Evolutionary conservation across 1,139 yeast genomes (phyloP).

Genomic region (Wickerhamomyces sp.): DNA sequence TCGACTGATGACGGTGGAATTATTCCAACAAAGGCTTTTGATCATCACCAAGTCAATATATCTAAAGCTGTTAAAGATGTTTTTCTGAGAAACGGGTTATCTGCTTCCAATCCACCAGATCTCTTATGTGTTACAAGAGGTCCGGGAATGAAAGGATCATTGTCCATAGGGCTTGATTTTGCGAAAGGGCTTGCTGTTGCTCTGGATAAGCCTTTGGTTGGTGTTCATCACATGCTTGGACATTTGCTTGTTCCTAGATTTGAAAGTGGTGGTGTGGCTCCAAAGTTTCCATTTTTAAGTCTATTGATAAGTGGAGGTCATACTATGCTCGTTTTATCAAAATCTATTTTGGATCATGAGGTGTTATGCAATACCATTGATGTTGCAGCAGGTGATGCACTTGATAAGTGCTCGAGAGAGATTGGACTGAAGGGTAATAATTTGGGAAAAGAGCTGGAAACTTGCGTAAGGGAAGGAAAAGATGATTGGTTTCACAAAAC

Average conservation of each 20-base stretch:
- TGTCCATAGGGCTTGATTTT: constrained; percentile 75
- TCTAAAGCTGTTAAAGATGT: constrained; percentile 40
- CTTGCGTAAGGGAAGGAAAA: constrained; percentile 38
- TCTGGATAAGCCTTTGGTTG: constrained; percentile 71
- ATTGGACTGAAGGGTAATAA: constrained; percentile 76
- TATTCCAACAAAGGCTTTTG: constrained; percentile 79
- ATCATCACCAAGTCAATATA: constrained; percentile 63
- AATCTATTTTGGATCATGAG: constrained; percentile 57
- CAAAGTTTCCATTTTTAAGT: constrained; percentile 74
- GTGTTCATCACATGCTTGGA: constrained; percentile 96
- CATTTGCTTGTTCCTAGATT: constrained; percentile 74
- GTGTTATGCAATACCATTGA: constrained; percentile 74
- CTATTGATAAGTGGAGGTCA: constrained; percentile 92
- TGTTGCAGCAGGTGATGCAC: constrained; percentile 89
- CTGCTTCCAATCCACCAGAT: constrained; percentile 48
- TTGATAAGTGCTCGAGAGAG: constrained; percentile 89
- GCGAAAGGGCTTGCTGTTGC: constrained; percentile 85
- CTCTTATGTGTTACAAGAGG: constrained; percentile 89
- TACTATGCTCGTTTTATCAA: constrained; percentile 76
- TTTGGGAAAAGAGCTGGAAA: constrained; percentile 81
- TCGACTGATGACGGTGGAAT: constrained; percentile 76
- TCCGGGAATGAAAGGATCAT: constrained; percentile 94
- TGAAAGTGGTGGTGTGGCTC: constrained; percentile 36
- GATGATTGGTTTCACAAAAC: constrained; percentile 16
- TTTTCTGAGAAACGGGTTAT: constrained; percentile 26